A percentile compares a stretch with the other conserved stretches of the same genome.
Conservation (phyloP, 2,329 filamentous ascomycete genomes). For the Ophiostoma sp. region DNA sequence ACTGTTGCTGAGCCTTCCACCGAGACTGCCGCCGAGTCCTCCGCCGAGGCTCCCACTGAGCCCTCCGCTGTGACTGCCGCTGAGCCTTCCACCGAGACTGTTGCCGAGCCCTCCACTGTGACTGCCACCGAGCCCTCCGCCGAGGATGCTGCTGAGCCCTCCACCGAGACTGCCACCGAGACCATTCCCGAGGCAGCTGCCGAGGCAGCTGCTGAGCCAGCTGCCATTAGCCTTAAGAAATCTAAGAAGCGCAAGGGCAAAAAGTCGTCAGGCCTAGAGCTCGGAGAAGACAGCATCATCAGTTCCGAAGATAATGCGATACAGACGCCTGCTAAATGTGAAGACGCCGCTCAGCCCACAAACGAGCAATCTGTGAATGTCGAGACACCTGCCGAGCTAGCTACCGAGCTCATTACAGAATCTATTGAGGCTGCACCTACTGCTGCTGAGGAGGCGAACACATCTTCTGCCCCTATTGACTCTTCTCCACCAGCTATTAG, state of each 20-base stretch:
- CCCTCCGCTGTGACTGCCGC: too few relatives aligned
- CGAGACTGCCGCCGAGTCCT: not conserved
- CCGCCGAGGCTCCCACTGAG: not conserved
- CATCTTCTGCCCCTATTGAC: not conserved
- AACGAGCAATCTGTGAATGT: not conserved
- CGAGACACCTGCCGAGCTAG: not conserved
- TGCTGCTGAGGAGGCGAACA: not conserved
- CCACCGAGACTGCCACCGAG: too few relatives aligned
- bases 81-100: not conserved
- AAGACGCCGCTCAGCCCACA: not conserved
- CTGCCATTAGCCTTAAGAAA: not conserved
- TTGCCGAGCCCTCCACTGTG: not conserved
- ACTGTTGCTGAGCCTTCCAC: not conserved
- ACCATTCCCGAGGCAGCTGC: not conserved
- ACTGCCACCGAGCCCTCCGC: not conserved
- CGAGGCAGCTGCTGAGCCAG: not conserved
- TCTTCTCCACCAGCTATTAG: not conserved
- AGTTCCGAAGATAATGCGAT: not conserved
- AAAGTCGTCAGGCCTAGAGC: too few relatives aligned
- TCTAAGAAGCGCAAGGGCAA: constrained; percentile 14
- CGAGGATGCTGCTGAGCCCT: not conserved
- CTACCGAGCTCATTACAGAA: not conserved
- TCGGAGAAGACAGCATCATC: not conserved
- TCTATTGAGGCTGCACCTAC: not conserved
- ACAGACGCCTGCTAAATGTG: not conserved